A percentile compares a stretch with the other conserved stretches of the same genome.
These are phyloP conservation scores for Perkinsus olseni DNA, from an alignment of 169 alveolate genomes.

Conservation along the genomic window DNA sequence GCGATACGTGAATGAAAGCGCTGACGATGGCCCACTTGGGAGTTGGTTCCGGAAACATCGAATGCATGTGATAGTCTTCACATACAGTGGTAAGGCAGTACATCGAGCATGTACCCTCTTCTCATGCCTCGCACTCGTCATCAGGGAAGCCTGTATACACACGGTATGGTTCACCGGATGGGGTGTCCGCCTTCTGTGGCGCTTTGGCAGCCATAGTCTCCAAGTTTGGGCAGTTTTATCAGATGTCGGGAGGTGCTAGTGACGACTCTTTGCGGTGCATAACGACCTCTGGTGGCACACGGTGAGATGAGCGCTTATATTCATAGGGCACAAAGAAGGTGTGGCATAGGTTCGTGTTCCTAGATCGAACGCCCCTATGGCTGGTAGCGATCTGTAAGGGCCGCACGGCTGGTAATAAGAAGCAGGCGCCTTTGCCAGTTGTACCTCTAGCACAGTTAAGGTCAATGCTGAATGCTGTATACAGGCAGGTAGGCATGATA, in stretches of 20 bases:
- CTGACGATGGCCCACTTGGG: not conserved
- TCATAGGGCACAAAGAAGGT: not conserved
- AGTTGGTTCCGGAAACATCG: conserved; percentile 6
- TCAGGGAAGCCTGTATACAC: conserved; percentile 4
- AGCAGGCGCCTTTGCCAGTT: not conserved
- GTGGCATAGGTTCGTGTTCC: conserved; percentile 6
- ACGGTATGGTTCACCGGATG: conserved; percentile 3
- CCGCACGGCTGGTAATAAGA: not conserved
- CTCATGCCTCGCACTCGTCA: not conserved
- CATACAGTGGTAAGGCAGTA: not conserved
- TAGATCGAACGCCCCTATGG: not conserved
- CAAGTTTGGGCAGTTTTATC: conserved; percentile 6
- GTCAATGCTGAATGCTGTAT: not conserved
- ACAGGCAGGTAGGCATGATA: not conserved
- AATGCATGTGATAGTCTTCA: conserved; percentile 4
- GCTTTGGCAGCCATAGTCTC: not conserved
- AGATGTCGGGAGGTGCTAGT: not conserved
- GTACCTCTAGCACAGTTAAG: not conserved
- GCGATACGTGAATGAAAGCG: not conserved
- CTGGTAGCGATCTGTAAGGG: not conserved
- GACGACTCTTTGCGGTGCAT: not conserved
- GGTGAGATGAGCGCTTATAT: not conserved
- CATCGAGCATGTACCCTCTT: not conserved
- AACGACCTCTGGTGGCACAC: not conserved
- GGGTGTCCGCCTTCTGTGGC: not conserved